These are phyloP conservation scores for Fusarium avenaceum DNA, from an alignment of 2,329 filamentous ascomycete genomes.

Conservation along the genomic window DNA sequence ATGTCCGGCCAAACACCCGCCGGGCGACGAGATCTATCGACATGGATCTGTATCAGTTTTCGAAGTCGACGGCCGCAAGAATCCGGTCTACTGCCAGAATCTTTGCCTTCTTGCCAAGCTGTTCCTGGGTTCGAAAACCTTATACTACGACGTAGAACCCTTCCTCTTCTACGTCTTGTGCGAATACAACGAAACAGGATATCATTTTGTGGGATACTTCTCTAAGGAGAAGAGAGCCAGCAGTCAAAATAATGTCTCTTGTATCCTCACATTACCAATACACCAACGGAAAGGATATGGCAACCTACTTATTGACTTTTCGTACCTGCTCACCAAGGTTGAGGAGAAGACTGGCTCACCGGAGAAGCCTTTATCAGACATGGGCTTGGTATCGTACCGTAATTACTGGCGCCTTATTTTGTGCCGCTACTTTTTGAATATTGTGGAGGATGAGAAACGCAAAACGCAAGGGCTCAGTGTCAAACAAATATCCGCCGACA, in stretches of 20 bases:
- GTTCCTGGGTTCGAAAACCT: conserved; percentile 97
- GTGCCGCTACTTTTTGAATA: conserved; percentile 82
- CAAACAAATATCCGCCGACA: conserved; percentile 83
- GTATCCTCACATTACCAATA: conserved; percentile 94
- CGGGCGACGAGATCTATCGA: conserved; percentile 97
- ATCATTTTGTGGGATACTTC: conserved; percentile 99
- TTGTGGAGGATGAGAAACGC: conserved; percentile 49
- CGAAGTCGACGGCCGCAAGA: conserved; percentile 96
- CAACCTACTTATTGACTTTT: conserved; percentile 97
- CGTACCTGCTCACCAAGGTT: conserved; percentile 92
- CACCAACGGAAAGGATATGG: conserved; percentile 98
- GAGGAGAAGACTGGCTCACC: conserved; percentile 96
- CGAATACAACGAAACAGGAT: conserved; percentile 90
- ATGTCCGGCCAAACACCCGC: conserved; percentile 95
- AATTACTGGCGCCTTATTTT: conserved; percentile 96
- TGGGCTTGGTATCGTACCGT: conserved; percentile 96
- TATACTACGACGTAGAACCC: conserved; percentile 98
- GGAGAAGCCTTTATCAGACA: conserved; percentile 96
- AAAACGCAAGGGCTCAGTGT: conserved; percentile 68
- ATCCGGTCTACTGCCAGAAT: conserved; percentile 98
- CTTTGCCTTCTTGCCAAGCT: conserved; percentile 95
- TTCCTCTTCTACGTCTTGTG: conserved; percentile 98
- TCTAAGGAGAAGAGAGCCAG: conserved; percentile 97
- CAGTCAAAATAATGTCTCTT: conserved; percentile 97
- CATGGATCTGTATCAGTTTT: conserved; percentile 93